A percentile compares a stretch with the other conserved stretches of the same genome.
phyloP scores from a whole-genome alignment of 2,329 filamentous ascomycete species.

The Drechmeria coniospora region DNA sequence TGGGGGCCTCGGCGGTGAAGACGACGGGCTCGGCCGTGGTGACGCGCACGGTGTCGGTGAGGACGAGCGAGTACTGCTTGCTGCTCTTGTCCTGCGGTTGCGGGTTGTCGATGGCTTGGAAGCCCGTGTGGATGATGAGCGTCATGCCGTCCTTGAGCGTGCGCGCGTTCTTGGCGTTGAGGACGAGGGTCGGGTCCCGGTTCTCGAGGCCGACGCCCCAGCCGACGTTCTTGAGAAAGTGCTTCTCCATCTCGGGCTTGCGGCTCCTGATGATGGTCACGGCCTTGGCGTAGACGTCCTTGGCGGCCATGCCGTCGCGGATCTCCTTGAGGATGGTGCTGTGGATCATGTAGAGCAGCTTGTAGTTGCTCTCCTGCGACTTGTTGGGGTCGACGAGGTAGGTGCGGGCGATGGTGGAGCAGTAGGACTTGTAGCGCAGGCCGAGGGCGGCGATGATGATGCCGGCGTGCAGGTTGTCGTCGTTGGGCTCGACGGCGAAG shows the following conservation, averaged over 20 bases:
- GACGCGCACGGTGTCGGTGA: constrained; percentile 88
- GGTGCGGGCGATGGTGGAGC: constrained; percentile 79
- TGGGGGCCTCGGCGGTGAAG: constrained; percentile 85
- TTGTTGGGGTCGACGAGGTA: constrained; percentile 97
- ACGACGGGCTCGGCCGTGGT: constrained; percentile 64
- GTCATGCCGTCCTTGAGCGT: constrained; percentile 94
- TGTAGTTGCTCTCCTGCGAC: constrained; percentile 87
- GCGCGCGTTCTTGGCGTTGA: constrained; percentile 76
- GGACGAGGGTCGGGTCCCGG: constrained; percentile 63
- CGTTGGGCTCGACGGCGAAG: constrained; percentile 62
- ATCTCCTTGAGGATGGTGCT: constrained; percentile 83
- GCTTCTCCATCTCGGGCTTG: constrained; percentile 88
- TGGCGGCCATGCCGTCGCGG: constrained; percentile 69
- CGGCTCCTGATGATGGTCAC: constrained; percentile 66
- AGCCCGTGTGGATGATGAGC: constrained; percentile 74
- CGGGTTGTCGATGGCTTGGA: constrained; percentile 77
- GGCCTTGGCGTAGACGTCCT: constrained; percentile 87
- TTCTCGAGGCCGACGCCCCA: constrained; percentile 88
- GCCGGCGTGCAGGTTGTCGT: constrained; percentile 72
- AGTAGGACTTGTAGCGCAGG: constrained; percentile 90
- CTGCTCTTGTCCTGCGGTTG: constrained; percentile 80
- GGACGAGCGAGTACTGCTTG: constrained; percentile 73
- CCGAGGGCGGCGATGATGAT: constrained; percentile 89
- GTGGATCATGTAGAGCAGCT: constrained; percentile 70
- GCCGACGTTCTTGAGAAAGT: constrained; percentile 86